Evolutionary conservation across 768 basidiomycete species (phyloP).

Genomic region (Mycena sanguinolenta): DNA sequence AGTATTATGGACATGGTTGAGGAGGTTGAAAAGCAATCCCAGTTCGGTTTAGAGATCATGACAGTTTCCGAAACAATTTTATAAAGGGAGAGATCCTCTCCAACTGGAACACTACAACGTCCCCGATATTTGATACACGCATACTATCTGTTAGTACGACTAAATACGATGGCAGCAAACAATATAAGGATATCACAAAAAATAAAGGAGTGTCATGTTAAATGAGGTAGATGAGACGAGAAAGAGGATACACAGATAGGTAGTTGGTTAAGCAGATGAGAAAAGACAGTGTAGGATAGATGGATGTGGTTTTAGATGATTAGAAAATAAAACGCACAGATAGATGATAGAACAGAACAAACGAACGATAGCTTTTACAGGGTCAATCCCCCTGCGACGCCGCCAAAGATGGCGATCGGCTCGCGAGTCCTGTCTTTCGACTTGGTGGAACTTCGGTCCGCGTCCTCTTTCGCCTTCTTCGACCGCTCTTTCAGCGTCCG

Average conservation of each 20-base stretch:
- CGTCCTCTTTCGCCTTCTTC: slow-evolving; percentile 47
- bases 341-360: background rate
- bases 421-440: slow-evolving; percentile 31
- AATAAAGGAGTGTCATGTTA: background rate
- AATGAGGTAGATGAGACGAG: background rate
- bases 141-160: too few species aligned
- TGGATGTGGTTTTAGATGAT: background rate
- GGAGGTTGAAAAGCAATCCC: too few species aligned
- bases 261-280: background rate
- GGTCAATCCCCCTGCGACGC: slow-evolving; percentile 15
- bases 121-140: background rate
- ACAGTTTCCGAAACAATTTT: background rate
- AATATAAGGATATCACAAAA: slow-evolving; percentile 8
- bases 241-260: background rate
- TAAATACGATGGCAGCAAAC: slow-evolving; percentile 1
- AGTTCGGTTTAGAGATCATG: too few species aligned
- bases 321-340: background rate
- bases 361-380: slow-evolving; percentile 7
- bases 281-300: background rate
- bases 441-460: slow-evolving; percentile 46
- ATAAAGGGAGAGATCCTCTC: background rate
- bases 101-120: background rate
- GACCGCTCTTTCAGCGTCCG: slow-evolving; percentile 56
- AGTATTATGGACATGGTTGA: too few species aligned
- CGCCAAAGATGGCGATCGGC: slow-evolving; percentile 41